A percentile compares a stretch with the other conserved stretches of the same genome.
These are phyloP conservation scores for Cantharellus cinnabarinus DNA, from an alignment of 768 basidiomycete genomes.

Conservation along the genomic window DNA sequence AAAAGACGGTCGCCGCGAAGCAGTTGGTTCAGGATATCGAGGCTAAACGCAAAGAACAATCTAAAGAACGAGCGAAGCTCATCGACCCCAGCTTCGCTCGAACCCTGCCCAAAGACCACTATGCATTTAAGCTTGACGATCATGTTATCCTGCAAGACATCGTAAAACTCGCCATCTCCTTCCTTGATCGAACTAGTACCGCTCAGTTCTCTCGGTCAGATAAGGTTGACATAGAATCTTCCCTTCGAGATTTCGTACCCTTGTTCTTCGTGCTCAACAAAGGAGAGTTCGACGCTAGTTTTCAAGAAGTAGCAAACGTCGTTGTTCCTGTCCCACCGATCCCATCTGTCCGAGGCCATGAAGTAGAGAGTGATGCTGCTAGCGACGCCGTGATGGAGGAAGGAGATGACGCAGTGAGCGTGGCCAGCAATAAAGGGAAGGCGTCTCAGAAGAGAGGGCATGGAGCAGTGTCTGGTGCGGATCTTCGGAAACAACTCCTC, in stretches of 20 bases:
- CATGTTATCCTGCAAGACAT: constrained; percentile 67
- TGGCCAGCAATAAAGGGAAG: constrained; percentile 18
- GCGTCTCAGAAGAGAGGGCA: constrained; percentile 17
- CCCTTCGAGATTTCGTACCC: constrained; percentile 70
- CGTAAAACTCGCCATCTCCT: constrained; percentile 75
- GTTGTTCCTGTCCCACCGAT: constrained; percentile 30
- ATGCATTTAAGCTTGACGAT: constrained; percentile 62
- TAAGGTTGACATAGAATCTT: constrained; percentile 48
- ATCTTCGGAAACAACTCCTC: constrained; percentile 61
- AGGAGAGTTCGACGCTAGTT: constrained; percentile 23
- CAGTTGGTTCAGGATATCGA: constrained; percentile 69
- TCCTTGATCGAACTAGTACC: constrained; percentile 69
- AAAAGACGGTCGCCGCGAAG: constrained; percentile 75
- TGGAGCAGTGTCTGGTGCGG: constrained; percentile 35
- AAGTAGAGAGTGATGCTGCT: constrained; percentile 4
- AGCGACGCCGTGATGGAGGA: constrained; percentile 13
- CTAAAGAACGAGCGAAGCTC: constrained; percentile 35
- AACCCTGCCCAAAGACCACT: constrained; percentile 28
- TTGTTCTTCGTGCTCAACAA: constrained; percentile 39
- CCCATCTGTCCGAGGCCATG: neutral
- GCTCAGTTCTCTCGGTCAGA: constrained; percentile 5
- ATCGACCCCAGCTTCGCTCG: constrained; percentile 9
- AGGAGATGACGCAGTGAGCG: constrained; percentile 10
- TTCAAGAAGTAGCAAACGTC: constrained; percentile 14
- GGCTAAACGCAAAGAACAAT: constrained; percentile 37